Base-by-base conservation (phyloP, 2,329 filamentous ascomycete genomes). In the Polychaeton citri region DNA sequence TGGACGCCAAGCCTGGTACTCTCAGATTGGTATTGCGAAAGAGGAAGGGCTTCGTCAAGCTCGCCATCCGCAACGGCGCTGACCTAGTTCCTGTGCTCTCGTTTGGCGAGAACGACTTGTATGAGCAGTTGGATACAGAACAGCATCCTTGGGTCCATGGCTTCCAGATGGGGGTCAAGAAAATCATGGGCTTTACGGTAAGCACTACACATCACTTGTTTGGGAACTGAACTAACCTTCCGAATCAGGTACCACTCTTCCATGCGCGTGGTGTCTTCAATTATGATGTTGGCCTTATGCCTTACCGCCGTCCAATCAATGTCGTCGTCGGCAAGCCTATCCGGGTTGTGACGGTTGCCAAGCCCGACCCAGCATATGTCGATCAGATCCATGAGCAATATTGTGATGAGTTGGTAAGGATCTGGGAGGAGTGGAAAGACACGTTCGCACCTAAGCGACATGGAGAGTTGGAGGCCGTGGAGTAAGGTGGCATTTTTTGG, bases 281-380 rank as follows among this genome's bases (percentile, higher is more conserved):
- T 59, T 96, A 98, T 55, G 90, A 98, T 57, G 84, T 95, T 10
- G 90, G 90, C 3, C 65, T 96, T 50, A 86, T 96, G 83, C 90
- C 90, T 0, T 96, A 95, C 58, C 76, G 90, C 9, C 70, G 79
- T 34, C 79, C 85, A 8, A 66, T 98, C 40, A 90, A 96, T 53
- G 75, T 95, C 33, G 87, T 98, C 9, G 82, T 94, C 10, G 88
- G 88, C 3, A 70, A 73, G 35, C 86, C 88, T 0, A 85, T 95
- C 42, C 66, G 68, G 43, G 79, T 94, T 5, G 63, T 72, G 34
- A 69, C 71, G 50, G 59, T 69, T 34, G 63, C 72, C 21, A 74
- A 76, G 41, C 81, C 88, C 1, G 71, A 79, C 17, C 73, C 80
- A 41, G 69, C 68, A 6, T 85, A 93, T 48, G 76, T 96, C 42